phyloP scores from a whole-genome alignment of 2,329 filamentous ascomycete genomes.

The Leptographium radiaticola region DNA sequence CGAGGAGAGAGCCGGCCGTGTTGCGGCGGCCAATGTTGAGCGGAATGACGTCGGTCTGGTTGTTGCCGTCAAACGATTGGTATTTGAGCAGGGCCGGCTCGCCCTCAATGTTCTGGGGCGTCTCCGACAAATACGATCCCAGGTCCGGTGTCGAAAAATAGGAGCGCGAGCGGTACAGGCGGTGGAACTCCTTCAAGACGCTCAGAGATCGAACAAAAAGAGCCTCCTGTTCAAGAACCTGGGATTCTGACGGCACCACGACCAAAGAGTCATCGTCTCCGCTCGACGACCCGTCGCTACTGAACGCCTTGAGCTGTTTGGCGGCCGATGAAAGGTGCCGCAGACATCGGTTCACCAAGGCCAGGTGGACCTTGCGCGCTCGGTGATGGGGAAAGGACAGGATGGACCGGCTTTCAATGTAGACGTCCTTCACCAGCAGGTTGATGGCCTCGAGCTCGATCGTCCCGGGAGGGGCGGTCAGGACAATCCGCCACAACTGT shows the following conservation, averaged over 20 bases:
- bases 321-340: conserved; percentile 54
- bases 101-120: conserved; percentile 42
- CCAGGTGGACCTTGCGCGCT: conserved; percentile 49
- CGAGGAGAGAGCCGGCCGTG: conserved; percentile 56
- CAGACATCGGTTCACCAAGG: conserved; percentile 61
- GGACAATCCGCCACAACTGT: conserved; percentile 71
- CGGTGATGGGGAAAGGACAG: conserved; percentile 32
- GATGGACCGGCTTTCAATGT: conserved; percentile 45
- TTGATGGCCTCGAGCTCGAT: conserved; percentile 57
- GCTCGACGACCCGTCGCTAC: conserved; percentile 24
- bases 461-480: conserved; percentile 50
- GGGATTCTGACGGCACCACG: conserved; percentile 32
- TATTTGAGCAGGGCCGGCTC: conserved; percentile 56
- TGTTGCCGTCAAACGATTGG: conserved; percentile 55
- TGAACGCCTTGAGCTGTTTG: conserved; percentile 35
- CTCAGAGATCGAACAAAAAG: conserved; percentile 56
- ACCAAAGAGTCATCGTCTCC: conserved; percentile 41
- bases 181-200: conserved; percentile 54
- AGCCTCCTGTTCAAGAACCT: conserved; percentile 41
- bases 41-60: conserved; percentile 44
- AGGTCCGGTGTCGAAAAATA: conserved; percentile 47
- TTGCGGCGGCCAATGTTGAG: conserved; percentile 58
- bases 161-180: conserved; percentile 47
- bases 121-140: conserved; percentile 36
- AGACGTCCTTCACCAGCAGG: conserved; percentile 57